phyloP scores from a whole-genome alignment of 2,329 filamentous ascomycete species.

The Trichoderma sp. region DNA sequence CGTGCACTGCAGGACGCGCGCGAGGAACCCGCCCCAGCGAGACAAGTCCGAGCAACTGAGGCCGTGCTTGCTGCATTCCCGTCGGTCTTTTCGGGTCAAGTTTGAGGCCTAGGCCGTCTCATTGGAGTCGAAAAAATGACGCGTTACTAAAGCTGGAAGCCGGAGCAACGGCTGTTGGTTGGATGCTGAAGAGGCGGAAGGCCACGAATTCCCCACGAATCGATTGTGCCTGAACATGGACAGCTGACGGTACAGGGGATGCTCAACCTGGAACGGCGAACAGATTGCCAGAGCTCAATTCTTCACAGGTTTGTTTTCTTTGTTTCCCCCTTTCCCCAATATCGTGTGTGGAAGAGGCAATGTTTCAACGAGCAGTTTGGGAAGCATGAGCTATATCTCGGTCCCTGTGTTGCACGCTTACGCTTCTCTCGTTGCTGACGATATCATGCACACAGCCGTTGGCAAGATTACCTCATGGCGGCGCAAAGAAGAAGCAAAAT shows the following conservation, averaged over 20 bases:
- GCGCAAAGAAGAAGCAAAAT: background rate
- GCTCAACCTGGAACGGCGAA: background rate
- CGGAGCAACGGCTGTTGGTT: background rate
- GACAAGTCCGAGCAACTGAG: background rate
- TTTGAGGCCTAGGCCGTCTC: background rate
- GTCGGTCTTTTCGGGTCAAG: slow-evolving; percentile 7
- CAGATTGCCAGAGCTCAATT: background rate
- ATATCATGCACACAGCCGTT: background rate
- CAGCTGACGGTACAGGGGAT: background rate
- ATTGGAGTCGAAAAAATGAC: background rate
- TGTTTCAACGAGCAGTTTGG: background rate
- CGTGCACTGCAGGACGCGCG: background rate
- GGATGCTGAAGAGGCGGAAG: background rate
- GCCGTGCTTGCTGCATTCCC: background rate
- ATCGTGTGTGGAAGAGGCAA: background rate
- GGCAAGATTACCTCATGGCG: background rate
- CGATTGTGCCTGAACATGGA: background rate
- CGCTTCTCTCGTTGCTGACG: background rate
- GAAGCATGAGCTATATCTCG: background rate
- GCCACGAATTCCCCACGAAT: background rate
- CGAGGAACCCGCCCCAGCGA: background rate
- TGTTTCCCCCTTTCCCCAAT: background rate
- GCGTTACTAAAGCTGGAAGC: background rate
- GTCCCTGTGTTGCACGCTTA: background rate
- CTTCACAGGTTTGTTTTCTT: background rate